These are phyloP conservation scores for Thielaviopsis musarum DNA, from an alignment of 2,329 filamentous ascomycete species.

Conservation along the genomic window DNA sequence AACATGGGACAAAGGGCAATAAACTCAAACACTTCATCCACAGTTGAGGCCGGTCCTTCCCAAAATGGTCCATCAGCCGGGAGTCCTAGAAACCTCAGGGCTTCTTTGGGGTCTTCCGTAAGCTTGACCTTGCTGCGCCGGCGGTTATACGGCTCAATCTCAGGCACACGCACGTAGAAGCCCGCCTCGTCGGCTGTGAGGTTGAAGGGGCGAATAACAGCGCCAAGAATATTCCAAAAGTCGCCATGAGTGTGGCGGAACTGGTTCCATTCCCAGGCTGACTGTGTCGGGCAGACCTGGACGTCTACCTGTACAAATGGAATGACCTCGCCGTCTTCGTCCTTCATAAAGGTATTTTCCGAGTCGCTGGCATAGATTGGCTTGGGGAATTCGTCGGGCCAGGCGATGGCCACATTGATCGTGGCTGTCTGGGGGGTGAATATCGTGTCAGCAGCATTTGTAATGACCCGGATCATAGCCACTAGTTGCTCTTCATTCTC, in stretches of 20 bases:
- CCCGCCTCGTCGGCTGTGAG: conserved; percentile 48
- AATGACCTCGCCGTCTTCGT: not conserved
- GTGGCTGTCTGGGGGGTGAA: conserved; percentile 30
- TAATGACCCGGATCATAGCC: conserved; percentile 17
- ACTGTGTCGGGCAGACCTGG: conserved; percentile 28
- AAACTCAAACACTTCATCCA: conserved; percentile 14
- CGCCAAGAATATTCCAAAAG: conserved; percentile 46
- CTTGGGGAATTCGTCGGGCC: conserved; percentile 22
- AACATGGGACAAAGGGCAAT: conserved; percentile 15
- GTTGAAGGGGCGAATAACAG: conserved; percentile 45
- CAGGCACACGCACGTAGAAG: conserved; percentile 47
- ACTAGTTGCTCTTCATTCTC: not conserved
- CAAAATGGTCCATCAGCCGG: conserved; percentile 27
- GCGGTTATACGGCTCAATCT: conserved; percentile 44
- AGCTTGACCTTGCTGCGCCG: conserved; percentile 43
- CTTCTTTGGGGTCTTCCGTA: conserved; percentile 34
- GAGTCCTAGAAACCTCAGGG: conserved; percentile 49
- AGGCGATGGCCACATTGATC: conserved; percentile 37
- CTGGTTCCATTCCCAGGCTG: conserved; percentile 40
- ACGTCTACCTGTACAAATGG: conserved; percentile 50
- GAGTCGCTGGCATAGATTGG: not conserved
- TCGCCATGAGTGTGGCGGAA: conserved; percentile 63
- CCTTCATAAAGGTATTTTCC: not conserved
- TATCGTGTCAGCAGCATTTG: conserved; percentile 8
- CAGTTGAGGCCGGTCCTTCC: conserved; percentile 35